Percentiles rank a stretch among this genome's conserved stretches.
Conservation (phyloP, 1,139 yeast species). For the Pichia sp. region DNA sequence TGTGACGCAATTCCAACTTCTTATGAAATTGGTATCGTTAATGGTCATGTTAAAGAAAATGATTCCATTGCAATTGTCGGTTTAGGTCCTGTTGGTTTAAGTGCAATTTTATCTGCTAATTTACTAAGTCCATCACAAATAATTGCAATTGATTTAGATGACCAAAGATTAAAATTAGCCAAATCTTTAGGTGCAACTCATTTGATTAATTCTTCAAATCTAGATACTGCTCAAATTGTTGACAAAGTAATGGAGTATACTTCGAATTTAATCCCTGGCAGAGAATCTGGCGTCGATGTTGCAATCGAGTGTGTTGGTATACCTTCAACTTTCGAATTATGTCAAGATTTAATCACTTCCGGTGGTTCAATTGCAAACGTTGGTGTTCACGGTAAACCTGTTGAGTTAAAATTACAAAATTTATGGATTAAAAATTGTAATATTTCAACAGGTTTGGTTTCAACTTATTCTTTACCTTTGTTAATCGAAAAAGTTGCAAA, state of each 20-base stretch:
- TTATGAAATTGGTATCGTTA: constrained; percentile 39
- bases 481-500: constrained; percentile 31
- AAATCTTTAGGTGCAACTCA: constrained; percentile 38
- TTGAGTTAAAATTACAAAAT: constrained; percentile 37
- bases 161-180: constrained; percentile 37
- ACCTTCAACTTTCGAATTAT: constrained; percentile 39
- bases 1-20: constrained; percentile 43
- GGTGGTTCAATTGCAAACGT: constrained; percentile 44
- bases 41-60: constrained; percentile 35
- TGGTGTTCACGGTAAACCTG: constrained; percentile 41
- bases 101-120: constrained; percentile 36
- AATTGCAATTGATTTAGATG: constrained; percentile 40
- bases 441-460: constrained; percentile 41
- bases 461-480: constrained; percentile 35
- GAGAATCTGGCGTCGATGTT: constrained; percentile 40
- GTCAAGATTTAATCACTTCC: constrained; percentile 39
- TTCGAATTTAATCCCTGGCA: constrained; percentile 14
- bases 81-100: constrained; percentile 43
- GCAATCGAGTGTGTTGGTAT: constrained; percentile 46
- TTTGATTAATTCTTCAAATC: constrained; percentile 33
- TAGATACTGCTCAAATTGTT: constrained; percentile 21
- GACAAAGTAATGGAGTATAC: constrained; percentile 28
- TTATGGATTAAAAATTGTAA: constrained; percentile 40
- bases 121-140: constrained; percentile 33
- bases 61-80: constrained; percentile 44